Conservation (phyloP, 371 early-diverging fungal species). For the Smittium culicis region DNA sequence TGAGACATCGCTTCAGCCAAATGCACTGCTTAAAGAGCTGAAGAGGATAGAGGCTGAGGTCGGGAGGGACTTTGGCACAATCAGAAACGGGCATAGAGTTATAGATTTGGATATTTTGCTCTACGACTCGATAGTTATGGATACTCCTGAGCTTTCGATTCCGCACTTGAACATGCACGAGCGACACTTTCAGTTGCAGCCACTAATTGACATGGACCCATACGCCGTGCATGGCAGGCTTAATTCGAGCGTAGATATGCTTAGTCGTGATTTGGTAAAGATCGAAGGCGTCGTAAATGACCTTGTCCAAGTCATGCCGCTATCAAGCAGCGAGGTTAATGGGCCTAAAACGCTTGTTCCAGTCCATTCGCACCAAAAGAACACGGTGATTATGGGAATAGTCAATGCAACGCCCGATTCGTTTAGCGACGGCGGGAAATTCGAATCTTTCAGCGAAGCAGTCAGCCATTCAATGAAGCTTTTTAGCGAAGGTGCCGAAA, state of each 20-base stretch:
- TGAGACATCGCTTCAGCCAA: constrained; percentile 57
- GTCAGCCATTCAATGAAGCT: constrained; percentile 52
- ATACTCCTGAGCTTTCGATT: constrained; percentile 55
- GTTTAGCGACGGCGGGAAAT: constrained; percentile 86
- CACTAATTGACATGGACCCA: constrained; percentile 83
- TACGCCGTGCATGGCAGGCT: constrained; percentile 78
- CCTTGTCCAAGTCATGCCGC: constrained; percentile 54
- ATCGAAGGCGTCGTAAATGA: constrained; percentile 37
- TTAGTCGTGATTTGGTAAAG: constrained; percentile 59
- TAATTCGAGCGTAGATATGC: constrained; percentile 60
- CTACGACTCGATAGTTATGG: constrained; percentile 63
- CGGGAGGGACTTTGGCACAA: constrained; percentile 50
- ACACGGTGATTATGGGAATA: constrained; percentile 78
- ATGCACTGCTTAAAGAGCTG: constrained; percentile 54
- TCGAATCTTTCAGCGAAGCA: constrained; percentile 47
- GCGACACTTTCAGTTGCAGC: constrained; percentile 87
- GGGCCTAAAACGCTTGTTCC: not conserved
- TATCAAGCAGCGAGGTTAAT: constrained; percentile 14
- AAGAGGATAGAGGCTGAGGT: constrained; percentile 69
- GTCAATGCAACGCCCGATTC: constrained; percentile 94
- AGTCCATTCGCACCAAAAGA: constrained; percentile 14
- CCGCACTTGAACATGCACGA: constrained; percentile 83
- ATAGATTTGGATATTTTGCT: constrained; percentile 92
- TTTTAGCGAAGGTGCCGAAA: constrained; percentile 69
- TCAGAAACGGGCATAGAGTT: constrained; percentile 79